Conservation (phyloP, 2,329 filamentous ascomycete species). For the Fonsecaea nubica region DNA sequence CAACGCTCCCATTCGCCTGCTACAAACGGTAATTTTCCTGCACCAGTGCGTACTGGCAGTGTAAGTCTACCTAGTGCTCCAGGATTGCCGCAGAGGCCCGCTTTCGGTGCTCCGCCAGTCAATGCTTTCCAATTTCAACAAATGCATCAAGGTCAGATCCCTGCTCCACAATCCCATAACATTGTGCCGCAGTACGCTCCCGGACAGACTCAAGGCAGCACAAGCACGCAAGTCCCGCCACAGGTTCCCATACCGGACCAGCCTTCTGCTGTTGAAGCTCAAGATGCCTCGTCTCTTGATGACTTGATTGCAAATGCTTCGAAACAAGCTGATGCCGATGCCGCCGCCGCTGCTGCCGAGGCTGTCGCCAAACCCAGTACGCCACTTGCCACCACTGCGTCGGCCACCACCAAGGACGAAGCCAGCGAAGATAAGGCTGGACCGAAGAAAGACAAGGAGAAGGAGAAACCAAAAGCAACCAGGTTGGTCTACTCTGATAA, state of each 20-base stretch:
- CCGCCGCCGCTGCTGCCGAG: constrained; percentile 43
- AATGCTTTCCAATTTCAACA: constrained; percentile 63
- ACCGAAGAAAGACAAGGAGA: constrained; percentile 64
- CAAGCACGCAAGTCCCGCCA: constrained; percentile 33
- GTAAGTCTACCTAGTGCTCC: constrained; percentile 62
- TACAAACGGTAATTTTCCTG: constrained; percentile 41
- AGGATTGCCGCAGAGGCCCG: constrained; percentile 66
- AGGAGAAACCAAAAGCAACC: constrained; percentile 68
- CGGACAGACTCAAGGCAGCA: constrained; percentile 25
- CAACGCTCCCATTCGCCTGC: constrained; percentile 46
- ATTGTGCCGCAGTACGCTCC: constrained; percentile 34
- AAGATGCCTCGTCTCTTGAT: constrained; percentile 55
- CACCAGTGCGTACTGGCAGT: constrained; percentile 54
- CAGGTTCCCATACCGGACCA: constrained; percentile 27
- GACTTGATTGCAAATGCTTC: constrained; percentile 59
- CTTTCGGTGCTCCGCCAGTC: constrained; percentile 61
- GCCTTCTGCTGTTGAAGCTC: constrained; percentile 36
- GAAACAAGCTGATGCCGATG: constrained; percentile 50
- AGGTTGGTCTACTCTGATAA: constrained; percentile 83
- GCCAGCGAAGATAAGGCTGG: constrained; percentile 64
- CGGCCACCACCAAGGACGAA: constrained; percentile 47
- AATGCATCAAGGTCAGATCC: constrained; percentile 60
- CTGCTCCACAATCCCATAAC: constrained; percentile 45
- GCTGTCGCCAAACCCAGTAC: constrained; percentile 28
- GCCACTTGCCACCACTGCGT: constrained; percentile 30